Percentiles rank a stretch among this genome's conserved stretches.
Evolutionary conservation across 306 rosid genomes (phyloP).

Genomic region (Cicer pinnatifidum): DNA sequence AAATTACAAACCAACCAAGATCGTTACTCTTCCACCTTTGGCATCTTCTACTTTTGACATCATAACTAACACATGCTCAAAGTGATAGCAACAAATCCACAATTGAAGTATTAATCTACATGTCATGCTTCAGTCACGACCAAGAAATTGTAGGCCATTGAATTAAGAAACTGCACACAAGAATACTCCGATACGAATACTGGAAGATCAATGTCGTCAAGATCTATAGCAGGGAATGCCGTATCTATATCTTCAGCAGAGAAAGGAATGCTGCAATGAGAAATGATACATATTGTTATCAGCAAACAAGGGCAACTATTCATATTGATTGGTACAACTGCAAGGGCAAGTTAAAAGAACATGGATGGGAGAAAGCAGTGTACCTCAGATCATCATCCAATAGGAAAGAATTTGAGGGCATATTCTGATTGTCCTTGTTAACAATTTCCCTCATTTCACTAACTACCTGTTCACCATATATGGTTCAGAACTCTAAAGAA

Average conservation of each 20-base stretch:
- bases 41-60: slow-evolving; percentile 14
- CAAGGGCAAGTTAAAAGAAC: slow-evolving; percentile 20
- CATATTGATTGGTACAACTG: slow-evolving; percentile 30
- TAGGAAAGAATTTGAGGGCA: slow-evolving; percentile 94
- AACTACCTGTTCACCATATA: slow-evolving; percentile 73
- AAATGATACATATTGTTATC: slow-evolving; percentile 9
- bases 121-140: slow-evolving; percentile 34
- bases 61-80: background rate
- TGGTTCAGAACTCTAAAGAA: slow-evolving; percentile 38
- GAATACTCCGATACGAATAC: slow-evolving; percentile 65
- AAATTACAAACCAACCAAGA: slow-evolving; percentile 20
- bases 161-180: slow-evolving; percentile 75
- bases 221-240: slow-evolving; percentile 88
- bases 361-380: slow-evolving; percentile 34
- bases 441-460: slow-evolving; percentile 92
- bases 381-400: slow-evolving; percentile 98
- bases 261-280: slow-evolving; percentile 88
- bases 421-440: slow-evolving; percentile 85
- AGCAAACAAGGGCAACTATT: background rate
- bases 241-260: slow-evolving; percentile 91
- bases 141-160: slow-evolving; percentile 38
- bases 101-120: slow-evolving; percentile 33
- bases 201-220: slow-evolving; percentile 73
- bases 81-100: slow-evolving; percentile 29
- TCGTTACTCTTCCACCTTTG: slow-evolving; percentile 5